Evolutionary conservation across 805 yeast genomes (phyloP).

Genomic region (Kuraishia molischiana): DNA sequence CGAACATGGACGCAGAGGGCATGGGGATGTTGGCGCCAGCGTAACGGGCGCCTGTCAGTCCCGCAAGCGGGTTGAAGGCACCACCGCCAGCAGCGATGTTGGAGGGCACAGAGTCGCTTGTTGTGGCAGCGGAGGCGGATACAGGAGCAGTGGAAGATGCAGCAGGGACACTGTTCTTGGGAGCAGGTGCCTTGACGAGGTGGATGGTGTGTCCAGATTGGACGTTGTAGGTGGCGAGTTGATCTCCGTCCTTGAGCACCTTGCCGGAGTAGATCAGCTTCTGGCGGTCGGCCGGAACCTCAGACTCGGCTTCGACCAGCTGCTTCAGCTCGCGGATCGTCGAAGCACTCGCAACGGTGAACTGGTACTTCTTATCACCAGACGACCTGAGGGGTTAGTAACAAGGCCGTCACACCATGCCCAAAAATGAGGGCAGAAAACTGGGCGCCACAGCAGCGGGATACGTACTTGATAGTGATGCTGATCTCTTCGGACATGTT

Average conservation of each 20-base stretch:
- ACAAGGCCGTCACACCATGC: too few relatives aligned
- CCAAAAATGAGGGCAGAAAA: too few relatives aligned
- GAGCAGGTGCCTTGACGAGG: constrained; percentile 72
- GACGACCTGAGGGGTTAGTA: constrained; percentile 26
- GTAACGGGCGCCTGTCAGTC: constrained; percentile 88
- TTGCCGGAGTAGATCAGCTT: constrained; percentile 90
- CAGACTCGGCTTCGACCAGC: constrained; percentile 47
- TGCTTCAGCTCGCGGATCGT: constrained; percentile 66
- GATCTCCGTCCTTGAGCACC: constrained; percentile 78
- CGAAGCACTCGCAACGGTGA: constrained; percentile 39
- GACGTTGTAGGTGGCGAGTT: constrained; percentile 67
- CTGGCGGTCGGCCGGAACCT: constrained; percentile 69
- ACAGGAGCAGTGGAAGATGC: constrained; percentile 14
- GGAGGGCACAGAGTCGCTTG: constrained; percentile 42
- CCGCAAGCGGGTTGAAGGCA: constrained; percentile 84
- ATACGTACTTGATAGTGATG: constrained; percentile 17
- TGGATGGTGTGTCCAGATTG: constrained; percentile 84
- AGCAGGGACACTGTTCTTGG: constrained; percentile 22
- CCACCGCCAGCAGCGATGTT: constrained; percentile 84
- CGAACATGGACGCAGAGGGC: constrained; percentile 83
- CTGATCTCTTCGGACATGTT: constrained; percentile 17
- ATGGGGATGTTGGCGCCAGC: constrained; percentile 81
- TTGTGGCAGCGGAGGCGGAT: constrained; percentile 14
- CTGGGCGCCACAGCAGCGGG: not conserved
- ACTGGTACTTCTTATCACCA: constrained; percentile 73